A percentile compares a stretch with the other conserved stretches of the same genome.
These are phyloP conservation scores for Monocercomonoides exilis DNA, from an alignment of 78 protist genomes.

Conservation along the genomic window DNA sequence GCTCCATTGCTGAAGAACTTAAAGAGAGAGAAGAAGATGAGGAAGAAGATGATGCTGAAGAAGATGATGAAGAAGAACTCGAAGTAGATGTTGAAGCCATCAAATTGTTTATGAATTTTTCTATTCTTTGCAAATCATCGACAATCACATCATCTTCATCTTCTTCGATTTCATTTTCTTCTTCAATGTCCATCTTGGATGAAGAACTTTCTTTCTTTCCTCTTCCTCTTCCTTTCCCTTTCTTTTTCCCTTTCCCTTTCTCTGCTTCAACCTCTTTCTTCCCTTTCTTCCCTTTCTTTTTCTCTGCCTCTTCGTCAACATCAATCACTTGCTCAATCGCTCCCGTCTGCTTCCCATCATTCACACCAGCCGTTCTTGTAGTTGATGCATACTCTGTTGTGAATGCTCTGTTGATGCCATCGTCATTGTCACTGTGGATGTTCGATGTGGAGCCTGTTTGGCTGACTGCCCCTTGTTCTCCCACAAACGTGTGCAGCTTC, in stretches of 20 bases:
- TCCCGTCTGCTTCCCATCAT: background rate
- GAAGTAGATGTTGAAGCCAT: background rate
- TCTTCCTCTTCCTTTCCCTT: too few relatives aligned
- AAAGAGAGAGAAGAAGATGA: too few relatives aligned
- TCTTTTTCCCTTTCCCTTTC: too few relatives aligned
- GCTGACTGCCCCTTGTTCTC: too few relatives aligned
- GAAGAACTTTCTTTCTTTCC: too few relatives aligned
- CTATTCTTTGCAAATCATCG: background rate
- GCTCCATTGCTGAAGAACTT: too few relatives aligned
- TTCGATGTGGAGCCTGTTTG: background rate
- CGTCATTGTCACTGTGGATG: conserved; percentile 13
- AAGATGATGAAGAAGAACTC: too few relatives aligned
- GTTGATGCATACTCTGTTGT: background rate
- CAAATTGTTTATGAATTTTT: background rate
- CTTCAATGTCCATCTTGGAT: too few relatives aligned
- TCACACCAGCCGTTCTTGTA: background rate
- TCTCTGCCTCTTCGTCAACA: background rate
- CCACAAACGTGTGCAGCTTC: conserved; percentile 76
- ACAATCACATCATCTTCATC: too few relatives aligned
- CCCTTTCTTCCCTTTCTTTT: background rate
- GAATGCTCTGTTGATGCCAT: background rate
- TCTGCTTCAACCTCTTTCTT: background rate
- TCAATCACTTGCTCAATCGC: background rate
- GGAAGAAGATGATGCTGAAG: too few relatives aligned
- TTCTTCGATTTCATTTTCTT: too few relatives aligned